These are phyloP conservation scores for Perilla frutescens DNA, from an alignment of 257 asterid species.

Conservation along the genomic window DNA sequence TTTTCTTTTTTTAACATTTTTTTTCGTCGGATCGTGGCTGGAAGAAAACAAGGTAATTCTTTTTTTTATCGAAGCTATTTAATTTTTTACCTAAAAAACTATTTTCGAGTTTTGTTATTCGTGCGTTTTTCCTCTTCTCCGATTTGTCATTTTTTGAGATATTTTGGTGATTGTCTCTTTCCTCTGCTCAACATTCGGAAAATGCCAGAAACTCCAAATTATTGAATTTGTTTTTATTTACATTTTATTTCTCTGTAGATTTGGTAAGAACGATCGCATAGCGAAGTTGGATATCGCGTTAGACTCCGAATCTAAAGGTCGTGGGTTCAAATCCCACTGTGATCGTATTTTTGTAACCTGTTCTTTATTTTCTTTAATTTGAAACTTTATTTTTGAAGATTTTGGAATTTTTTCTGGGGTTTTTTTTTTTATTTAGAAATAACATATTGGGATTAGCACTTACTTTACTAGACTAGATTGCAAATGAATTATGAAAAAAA, in stretches of 20 bases:
- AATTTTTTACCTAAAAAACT: not conserved
- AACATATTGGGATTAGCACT: no score
- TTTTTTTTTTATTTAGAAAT: no score
- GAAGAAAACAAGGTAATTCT: constrained; percentile 9
- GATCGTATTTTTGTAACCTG: constrained; percentile 40
- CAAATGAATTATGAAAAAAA: no score
- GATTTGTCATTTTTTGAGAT: not conserved
- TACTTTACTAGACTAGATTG: no score
- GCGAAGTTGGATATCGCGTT: constrained; percentile 99
- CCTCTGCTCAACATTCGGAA: not conserved
- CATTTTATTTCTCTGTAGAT: no score
- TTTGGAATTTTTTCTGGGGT: no score
- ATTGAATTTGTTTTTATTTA: not conserved
- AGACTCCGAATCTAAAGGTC: constrained; percentile 98
- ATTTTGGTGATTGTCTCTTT: constrained; percentile 11
- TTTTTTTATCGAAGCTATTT: not conserved
- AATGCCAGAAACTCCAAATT: not conserved
- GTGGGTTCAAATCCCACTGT: constrained; percentile 99
- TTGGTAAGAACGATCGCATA: constrained; percentile 55
- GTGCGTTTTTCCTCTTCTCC: not conserved
- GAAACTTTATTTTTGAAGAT: no score
- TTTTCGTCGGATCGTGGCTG: not conserved
- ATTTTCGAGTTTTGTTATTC: not conserved
- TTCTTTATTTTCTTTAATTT: not conserved
- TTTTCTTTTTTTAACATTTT: not conserved